Evolutionary conservation across 495 filamentous ascomycete genomes (phyloP).

Genomic region (Hypoxylon lenormandii): DNA sequence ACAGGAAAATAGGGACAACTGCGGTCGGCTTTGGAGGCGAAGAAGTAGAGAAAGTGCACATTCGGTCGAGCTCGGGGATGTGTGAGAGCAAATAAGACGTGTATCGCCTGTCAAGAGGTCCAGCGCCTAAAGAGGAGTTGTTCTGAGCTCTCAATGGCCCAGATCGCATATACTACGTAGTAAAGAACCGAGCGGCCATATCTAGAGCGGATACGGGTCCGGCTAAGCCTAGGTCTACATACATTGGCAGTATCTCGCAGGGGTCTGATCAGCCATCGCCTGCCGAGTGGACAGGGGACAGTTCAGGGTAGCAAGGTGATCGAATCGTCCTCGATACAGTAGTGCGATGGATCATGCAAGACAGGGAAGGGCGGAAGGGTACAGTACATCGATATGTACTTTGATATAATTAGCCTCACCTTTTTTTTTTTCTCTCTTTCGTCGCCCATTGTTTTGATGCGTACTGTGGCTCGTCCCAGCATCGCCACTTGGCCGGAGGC

Average conservation of each 20-base stretch:
- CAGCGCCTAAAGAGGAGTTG: slow-evolving; percentile 54
- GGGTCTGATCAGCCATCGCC: slow-evolving; percentile 52
- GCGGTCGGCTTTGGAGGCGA: slow-evolving; percentile 52
- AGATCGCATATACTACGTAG: slow-evolving; percentile 53
- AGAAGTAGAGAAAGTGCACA: slow-evolving; percentile 48
- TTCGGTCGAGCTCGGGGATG: slow-evolving; percentile 55
- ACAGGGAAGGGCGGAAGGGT: slow-evolving; percentile 43
- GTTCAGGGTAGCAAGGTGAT: slow-evolving; percentile 53
- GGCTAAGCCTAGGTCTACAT: slow-evolving; percentile 52
- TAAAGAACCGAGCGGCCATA: slow-evolving; percentile 53
- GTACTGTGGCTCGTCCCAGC: slow-evolving; percentile 41
- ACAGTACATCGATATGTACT: slow-evolving; percentile 35
- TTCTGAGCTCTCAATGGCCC: slow-evolving; percentile 56
- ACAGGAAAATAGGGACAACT: slow-evolving; percentile 49
- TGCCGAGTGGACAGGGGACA: slow-evolving; percentile 50
- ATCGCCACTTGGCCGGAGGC: slow-evolving; percentile 41
- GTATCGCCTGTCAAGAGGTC: slow-evolving; percentile 50
- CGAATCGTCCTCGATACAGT: slow-evolving; percentile 50
- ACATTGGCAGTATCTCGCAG: slow-evolving; percentile 51
- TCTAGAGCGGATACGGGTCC: slow-evolving; percentile 55
- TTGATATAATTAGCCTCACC: slow-evolving; percentile 51
- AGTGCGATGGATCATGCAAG: slow-evolving; percentile 50
- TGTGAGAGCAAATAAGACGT: slow-evolving; percentile 52
- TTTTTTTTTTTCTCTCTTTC: slow-evolving; percentile 15
- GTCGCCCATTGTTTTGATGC: slow-evolving; percentile 2